Conservation (phyloP, 257 asterid genomes). For the Rubia yunnanensis region DNA sequence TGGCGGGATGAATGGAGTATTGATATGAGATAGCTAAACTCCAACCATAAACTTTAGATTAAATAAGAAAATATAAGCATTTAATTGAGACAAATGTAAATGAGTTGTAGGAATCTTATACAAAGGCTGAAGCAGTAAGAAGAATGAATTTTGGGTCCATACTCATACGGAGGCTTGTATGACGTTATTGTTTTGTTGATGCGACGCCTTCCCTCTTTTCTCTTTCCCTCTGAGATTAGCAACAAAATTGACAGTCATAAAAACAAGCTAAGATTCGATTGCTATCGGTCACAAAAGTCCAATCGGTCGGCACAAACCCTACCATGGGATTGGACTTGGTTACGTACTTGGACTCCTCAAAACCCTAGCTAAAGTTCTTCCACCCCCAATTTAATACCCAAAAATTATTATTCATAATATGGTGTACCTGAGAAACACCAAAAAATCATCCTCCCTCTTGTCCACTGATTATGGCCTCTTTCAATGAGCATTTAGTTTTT, state of each 20-base stretch:
- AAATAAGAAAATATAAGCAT: no score
- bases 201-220: not conserved
- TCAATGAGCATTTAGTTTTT: no score
- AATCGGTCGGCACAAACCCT: constrained; percentile 26
- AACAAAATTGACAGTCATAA: not conserved
- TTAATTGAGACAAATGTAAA: no score
- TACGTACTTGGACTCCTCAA: not conserved
- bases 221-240: constrained; percentile 2
- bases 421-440: no score
- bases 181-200: constrained; percentile 19
- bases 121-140: no score
- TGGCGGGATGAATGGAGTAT: no score
- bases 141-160: constrained; percentile 9
- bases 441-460: no score
- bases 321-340: not conserved
- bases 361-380: not conserved
- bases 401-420: no score
- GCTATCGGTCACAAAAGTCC: not conserved
- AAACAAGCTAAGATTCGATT: constrained; percentile 10
- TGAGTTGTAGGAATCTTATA: no score
- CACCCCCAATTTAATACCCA: not conserved
- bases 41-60: no score
- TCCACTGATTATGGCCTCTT: no score
- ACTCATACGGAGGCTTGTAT: not conserved
- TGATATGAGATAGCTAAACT: no score